A percentile compares a stretch with the other conserved stretches of the same genome.
Conservation (phyloP, 2,329 filamentous ascomycete species). For the Neonectria magnoliae region DNA sequence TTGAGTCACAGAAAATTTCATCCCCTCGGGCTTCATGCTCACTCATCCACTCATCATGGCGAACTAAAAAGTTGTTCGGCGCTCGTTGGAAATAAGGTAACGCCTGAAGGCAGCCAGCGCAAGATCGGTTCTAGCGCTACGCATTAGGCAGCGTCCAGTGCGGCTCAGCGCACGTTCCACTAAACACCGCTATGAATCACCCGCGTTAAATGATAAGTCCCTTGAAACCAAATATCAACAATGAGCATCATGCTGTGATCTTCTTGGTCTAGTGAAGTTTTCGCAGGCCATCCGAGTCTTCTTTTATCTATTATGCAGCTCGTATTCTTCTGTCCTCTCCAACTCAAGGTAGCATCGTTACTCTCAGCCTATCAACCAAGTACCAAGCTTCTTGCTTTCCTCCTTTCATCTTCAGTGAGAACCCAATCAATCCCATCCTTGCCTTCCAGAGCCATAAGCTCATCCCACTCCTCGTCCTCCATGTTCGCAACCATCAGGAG, state of each 20-base stretch:
- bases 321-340: slow-evolving; percentile 9
- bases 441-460: slow-evolving; percentile 63
- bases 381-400: slow-evolving; percentile 76
- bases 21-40: slow-evolving; percentile 37
- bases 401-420: slow-evolving; percentile 77
- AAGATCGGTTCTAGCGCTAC: slow-evolving; percentile 12
- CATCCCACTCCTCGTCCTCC: slow-evolving; percentile 96
- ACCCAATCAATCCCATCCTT: slow-evolving; percentile 78
- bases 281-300: not conserved
- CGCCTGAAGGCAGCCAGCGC: slow-evolving; percentile 31
- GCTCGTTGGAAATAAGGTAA: slow-evolving; percentile 28
- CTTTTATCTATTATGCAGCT: slow-evolving; percentile 28
- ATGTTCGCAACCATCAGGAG: slow-evolving; percentile 89
- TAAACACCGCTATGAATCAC: not conserved
- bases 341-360: slow-evolving; percentile 14
- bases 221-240: not conserved
- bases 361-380: slow-evolving; percentile 36
- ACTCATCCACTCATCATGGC: slow-evolving; percentile 38
- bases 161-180: slow-evolving; percentile 19
- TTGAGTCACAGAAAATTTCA: slow-evolving; percentile 42
- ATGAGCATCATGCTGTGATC: not conserved
- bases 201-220: too few species aligned
- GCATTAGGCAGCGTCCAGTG: slow-evolving; percentile 4
- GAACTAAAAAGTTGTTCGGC: slow-evolving; percentile 30
- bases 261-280: not conserved